A percentile compares a stretch with the other conserved stretches of the same genome.
phyloP scores from a whole-genome alignment of 176 grass and related monocot genomes.

The Carex kokanica region DNA sequence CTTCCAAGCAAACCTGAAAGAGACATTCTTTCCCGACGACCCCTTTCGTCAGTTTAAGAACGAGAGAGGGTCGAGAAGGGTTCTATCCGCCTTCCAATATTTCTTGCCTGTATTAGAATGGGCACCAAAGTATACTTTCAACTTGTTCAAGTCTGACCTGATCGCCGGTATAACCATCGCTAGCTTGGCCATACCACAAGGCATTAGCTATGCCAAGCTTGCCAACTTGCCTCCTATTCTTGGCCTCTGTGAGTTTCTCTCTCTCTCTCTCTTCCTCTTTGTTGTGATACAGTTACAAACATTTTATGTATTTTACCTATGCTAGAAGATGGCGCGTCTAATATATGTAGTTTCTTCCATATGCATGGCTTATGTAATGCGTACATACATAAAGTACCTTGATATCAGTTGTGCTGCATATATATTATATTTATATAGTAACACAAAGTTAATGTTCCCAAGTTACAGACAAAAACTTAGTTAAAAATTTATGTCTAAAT shows the following conservation, averaged over 20 bases:
- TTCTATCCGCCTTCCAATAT: conserved; percentile 48
- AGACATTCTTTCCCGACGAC: conserved; percentile 82
- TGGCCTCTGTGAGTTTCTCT: conserved; percentile 67
- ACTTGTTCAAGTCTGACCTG: conserved; percentile 63
- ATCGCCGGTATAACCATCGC: conserved; percentile 87
- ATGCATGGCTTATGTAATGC: background rate
- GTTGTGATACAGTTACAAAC: background rate
- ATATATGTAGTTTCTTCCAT: background rate
- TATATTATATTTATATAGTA: background rate
- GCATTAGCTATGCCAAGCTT: conserved; percentile 98
- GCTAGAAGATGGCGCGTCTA: background rate
- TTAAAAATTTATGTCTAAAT: background rate
- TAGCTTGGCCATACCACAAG: conserved; percentile 98
- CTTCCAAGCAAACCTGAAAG: conserved; percentile 41
- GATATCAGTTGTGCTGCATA: background rate
- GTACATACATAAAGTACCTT: background rate
- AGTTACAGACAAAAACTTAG: background rate
- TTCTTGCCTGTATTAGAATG: conserved; percentile 73
- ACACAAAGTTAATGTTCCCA: background rate
- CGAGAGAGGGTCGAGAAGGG: conserved; percentile 21
- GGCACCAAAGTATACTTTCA: conserved; percentile 49
- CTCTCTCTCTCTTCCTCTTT: background rate
- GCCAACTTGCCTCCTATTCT: conserved; percentile 76
- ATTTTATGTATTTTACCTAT: background rate
- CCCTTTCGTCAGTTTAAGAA: conserved; percentile 49